A percentile compares a stretch with the other conserved stretches of the same genome.
Evolutionary conservation across 306 rosid genomes (phyloP).

Genomic region (Corylus heterophylla): DNA sequence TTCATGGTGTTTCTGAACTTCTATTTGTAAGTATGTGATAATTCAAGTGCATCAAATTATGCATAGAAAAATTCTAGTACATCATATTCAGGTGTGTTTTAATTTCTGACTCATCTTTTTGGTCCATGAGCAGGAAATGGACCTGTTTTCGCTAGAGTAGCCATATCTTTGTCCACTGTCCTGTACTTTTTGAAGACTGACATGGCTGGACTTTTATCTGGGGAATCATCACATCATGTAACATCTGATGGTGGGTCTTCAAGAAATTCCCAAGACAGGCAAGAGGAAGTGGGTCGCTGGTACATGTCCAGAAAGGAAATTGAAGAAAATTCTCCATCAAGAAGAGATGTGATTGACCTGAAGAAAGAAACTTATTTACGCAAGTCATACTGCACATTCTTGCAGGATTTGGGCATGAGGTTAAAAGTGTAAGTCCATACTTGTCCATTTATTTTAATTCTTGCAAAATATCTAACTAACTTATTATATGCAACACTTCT

Average conservation of each 20-base stretch:
- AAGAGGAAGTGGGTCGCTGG: constrained; percentile 64
- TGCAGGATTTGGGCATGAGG: constrained; percentile 95
- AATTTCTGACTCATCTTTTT: constrained; percentile 5
- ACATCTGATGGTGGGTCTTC: constrained; percentile 36
- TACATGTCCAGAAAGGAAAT: constrained; percentile 77
- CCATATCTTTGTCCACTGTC: neutral
- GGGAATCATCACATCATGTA: constrained; percentile 43
- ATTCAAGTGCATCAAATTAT: neutral
- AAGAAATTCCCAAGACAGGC: constrained; percentile 38
- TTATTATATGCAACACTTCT: neutral
- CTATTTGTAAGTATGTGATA: neutral
- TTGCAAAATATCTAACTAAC: neutral
- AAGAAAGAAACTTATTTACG: constrained; percentile 90
- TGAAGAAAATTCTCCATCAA: constrained; percentile 89
- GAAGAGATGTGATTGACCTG: constrained; percentile 81
- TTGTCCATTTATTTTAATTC: neutral
- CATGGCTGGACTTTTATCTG: constrained; percentile 45
- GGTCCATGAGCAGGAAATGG: constrained; percentile 19
- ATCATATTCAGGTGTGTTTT: neutral
- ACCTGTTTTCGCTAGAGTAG: neutral
- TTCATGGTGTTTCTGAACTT: neutral
- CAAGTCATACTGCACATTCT: constrained; percentile 88
- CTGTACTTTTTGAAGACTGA: constrained; percentile 16
- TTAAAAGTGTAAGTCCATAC: constrained; percentile 82
- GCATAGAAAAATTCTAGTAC: too few relatives aligned